Base-by-base conservation (phyloP, 495 filamentous ascomycete genomes). In the Delitschia confertaspora region DNA sequence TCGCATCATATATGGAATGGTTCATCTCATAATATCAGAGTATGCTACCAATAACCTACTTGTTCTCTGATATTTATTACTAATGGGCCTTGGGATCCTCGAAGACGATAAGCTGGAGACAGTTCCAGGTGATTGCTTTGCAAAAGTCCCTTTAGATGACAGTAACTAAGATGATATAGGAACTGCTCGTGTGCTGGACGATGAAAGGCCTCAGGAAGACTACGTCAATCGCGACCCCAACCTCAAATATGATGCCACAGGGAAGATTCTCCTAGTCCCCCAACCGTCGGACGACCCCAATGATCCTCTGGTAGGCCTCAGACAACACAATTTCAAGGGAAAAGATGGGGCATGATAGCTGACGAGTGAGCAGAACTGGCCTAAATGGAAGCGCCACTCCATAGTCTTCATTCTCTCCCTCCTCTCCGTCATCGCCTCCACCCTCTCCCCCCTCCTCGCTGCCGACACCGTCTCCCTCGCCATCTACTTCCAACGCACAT, bases 11-110 rank as follows among this genome's bases (percentile, higher is more conserved):
- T n/a, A n/a, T n/a, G n/a, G n/a, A n/a, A n/a, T n/a, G n/a, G n/a
- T n/a, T n/a, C n/a, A n/a, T n/a, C n/a, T n/a, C n/a, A n/a, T n/a
- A n/a, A n/a, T n/a, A n/a, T n/a, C n/a, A n/a, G n/a, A n/a, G n/a
- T n/a, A n/a, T n/a, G n/a, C n/a, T n/a, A n/a, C n/a, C n/a, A n/a
- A n/a, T n/a, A n/a, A n/a, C n/a, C n/a, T n/a, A n/a, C n/a, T n/a
- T n/a, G n/a, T n/a, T n/a, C n/a, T n/a, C n/a, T n/a, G n/a, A n/a
- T n/a, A n/a, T n/a, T n/a, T n/a, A n/a, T n/a, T n/a, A n/a, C n/a
- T n/a, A n/a, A 94, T 94, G 87, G 83, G 84, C n/a, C 69, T 94
- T 48, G 82, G 85, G 26, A 74, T 94, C 38, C 66, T 93, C 39
- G 79, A 89, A 50, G 74, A 82, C 55, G 66, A 47, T 34, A 69